phyloP scores from a whole-genome alignment of 495 filamentous ascomycete genomes.

The Lophium mytilinum region DNA sequence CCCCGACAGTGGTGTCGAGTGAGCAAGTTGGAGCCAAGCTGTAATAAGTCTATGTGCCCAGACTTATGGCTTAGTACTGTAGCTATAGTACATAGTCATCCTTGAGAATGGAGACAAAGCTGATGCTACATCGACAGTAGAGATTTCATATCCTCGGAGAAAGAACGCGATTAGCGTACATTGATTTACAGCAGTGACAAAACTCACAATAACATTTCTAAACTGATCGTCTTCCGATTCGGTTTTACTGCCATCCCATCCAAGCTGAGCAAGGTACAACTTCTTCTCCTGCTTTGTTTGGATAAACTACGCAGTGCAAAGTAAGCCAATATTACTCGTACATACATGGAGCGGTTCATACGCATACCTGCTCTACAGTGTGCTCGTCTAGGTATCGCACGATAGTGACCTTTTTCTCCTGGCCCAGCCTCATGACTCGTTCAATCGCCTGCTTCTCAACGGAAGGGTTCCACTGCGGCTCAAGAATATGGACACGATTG shows the following conservation, averaged over 20 bases:
- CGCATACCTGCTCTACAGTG: slow-evolving; percentile 10
- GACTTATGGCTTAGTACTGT: too few species aligned
- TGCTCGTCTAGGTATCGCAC: slow-evolving; percentile 8
- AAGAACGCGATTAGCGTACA: too few species aligned
- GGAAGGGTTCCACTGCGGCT: slow-evolving; percentile 33
- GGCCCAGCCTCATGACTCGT: slow-evolving; percentile 23
- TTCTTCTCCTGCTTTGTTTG: neutral
- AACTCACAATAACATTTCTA: neutral
- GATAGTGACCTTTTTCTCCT: slow-evolving; percentile 6
- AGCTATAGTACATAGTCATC: too few species aligned
- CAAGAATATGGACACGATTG: slow-evolving; percentile 26
- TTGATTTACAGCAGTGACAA: neutral
- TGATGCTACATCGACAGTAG: too few species aligned
- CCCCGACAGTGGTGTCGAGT: too few species aligned
- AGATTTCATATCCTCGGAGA: too few species aligned
- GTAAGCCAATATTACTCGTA: neutral
- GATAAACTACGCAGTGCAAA: neutral
- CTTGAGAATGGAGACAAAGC: too few species aligned
- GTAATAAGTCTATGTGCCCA: too few species aligned
- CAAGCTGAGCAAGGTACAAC: neutral
- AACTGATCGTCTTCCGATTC: neutral
- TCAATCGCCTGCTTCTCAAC: slow-evolving; percentile 30
- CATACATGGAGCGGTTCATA: neutral
- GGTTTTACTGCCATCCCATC: neutral
- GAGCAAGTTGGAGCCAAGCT: too few species aligned